Conservation (phyloP, 2,329 filamentous ascomycete genomes). For the Tolypocladium pustulatum region DNA sequence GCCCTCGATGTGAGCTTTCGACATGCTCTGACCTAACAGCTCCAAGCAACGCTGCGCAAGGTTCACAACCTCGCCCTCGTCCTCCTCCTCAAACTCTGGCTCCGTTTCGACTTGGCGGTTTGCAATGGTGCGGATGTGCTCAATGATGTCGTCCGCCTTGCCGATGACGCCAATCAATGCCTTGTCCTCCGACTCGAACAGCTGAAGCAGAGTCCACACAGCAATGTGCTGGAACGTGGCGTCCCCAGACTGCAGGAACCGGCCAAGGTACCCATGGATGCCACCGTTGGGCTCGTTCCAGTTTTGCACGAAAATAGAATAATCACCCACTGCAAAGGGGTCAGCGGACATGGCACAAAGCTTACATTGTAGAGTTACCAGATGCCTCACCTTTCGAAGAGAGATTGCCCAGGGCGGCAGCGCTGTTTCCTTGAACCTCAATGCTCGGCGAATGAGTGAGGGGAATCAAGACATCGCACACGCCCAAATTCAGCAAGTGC, state of each 20-base stretch:
- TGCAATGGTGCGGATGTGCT: slow-evolving; percentile 84
- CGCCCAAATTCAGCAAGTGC: slow-evolving; percentile 79
- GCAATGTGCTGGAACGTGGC: slow-evolving; percentile 98
- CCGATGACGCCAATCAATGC: slow-evolving; percentile 80
- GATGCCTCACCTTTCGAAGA: slow-evolving; percentile 76
- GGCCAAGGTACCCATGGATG: slow-evolving; percentile 87
- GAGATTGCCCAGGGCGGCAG: slow-evolving; percentile 86
- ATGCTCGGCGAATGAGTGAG: slow-evolving; percentile 92
- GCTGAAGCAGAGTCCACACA: slow-evolving; percentile 92
- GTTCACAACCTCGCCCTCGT: slow-evolving; percentile 85
- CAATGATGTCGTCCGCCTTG: slow-evolving; percentile 81
- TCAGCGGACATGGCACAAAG: neutral
- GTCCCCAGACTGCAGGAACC: slow-evolving; percentile 89
- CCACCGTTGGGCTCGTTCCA: slow-evolving; percentile 90
- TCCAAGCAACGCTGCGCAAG: slow-evolving; percentile 86
- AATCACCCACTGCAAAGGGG: slow-evolving; percentile 66
- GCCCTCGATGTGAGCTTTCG: slow-evolving; percentile 75
- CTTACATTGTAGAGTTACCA: neutral
- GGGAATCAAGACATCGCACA: slow-evolving; percentile 93
- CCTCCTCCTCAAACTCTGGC: slow-evolving; percentile 77
- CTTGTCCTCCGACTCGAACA: slow-evolving; percentile 90
- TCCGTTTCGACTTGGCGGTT: slow-evolving; percentile 83
- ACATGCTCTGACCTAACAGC: slow-evolving; percentile 63
- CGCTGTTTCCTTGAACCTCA: slow-evolving; percentile 96
- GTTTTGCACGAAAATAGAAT: slow-evolving; percentile 88